These are phyloP conservation scores for Globisporangium emineosum DNA, from an alignment of 352 stramenopile genomes.

Conservation along the genomic window DNA sequence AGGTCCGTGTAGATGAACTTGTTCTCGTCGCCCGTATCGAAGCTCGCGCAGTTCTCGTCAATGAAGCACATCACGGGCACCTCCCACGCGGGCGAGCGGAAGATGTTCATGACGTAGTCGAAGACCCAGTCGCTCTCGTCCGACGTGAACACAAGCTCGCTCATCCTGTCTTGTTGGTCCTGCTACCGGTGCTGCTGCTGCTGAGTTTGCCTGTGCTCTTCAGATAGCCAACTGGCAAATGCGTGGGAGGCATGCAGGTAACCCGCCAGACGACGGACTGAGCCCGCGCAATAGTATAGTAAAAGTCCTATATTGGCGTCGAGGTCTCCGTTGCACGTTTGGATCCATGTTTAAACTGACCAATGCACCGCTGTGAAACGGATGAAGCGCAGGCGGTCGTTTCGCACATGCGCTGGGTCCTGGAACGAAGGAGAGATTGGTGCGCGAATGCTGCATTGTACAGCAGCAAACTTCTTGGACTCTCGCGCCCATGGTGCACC, in stretches of 20 bases:
- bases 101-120: conserved; percentile 87
- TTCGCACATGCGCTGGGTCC: too few species aligned
- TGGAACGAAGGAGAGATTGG: too few species aligned
- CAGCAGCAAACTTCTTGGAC: too few species aligned
- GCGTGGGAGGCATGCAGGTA: not conserved
- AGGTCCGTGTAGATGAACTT: conserved; percentile 88
- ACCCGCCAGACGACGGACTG: not conserved
- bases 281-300: not conserved
- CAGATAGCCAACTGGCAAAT: conserved; percentile 1
- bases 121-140: conserved; percentile 86
- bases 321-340: not conserved
- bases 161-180: conserved; percentile 8
- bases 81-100: conserved; percentile 86
- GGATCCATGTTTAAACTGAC: too few species aligned
- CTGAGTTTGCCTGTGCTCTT: not conserved
- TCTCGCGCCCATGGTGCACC: too few species aligned
- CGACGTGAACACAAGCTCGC: conserved; percentile 38
- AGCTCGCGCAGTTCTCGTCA: conserved; percentile 86
- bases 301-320: not conserved
- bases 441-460: too few species aligned
- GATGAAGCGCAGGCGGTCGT: not conserved
- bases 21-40: conserved; percentile 89
- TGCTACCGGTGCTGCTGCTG: not conserved
- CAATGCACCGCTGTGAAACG: too few species aligned
- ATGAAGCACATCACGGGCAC: conserved; percentile 88